These are phyloP conservation scores for Kluyveromyces starmeri DNA, from an alignment of 805 yeast genomes.

Conservation along the genomic window DNA sequence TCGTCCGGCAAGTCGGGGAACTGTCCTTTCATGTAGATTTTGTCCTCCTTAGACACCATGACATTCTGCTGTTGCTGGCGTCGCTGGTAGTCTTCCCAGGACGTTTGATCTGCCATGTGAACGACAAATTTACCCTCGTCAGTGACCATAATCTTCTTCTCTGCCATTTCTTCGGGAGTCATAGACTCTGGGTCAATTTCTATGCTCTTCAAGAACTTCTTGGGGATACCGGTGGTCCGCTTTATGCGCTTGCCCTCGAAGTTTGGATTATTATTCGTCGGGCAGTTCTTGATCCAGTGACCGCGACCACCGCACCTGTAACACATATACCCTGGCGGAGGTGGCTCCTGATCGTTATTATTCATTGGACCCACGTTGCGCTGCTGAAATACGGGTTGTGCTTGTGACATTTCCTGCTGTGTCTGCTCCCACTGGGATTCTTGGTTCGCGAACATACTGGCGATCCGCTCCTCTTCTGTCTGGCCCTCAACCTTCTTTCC, in stretches of 20 bases:
- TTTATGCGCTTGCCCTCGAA: slow-evolving; percentile 89
- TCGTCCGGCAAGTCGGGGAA: slow-evolving; percentile 41
- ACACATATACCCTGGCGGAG: slow-evolving; percentile 95
- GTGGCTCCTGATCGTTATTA: slow-evolving; percentile 47
- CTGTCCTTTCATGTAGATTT: slow-evolving; percentile 39
- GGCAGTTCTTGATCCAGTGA: slow-evolving; percentile 95
- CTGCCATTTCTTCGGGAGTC: slow-evolving; percentile 55
- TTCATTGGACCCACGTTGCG: slow-evolving; percentile 25
- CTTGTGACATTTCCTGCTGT: slow-evolving; percentile 82
- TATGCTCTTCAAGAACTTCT: slow-evolving; percentile 77
- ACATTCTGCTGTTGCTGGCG: slow-evolving; percentile 40
- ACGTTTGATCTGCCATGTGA: slow-evolving; percentile 86
- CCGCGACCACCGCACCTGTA: slow-evolving; percentile 93
- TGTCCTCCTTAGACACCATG: slow-evolving; percentile 32
- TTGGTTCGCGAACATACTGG: slow-evolving; percentile 86
- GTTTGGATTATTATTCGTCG: slow-evolving; percentile 84
- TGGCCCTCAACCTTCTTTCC: slow-evolving; percentile 34
- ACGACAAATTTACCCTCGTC: slow-evolving; percentile 94
- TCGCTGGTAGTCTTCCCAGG: slow-evolving; percentile 84
- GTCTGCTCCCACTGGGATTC: slow-evolving; percentile 92
- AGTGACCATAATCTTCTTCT: slow-evolving; percentile 66
- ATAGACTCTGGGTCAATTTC: slow-evolving; percentile 40
- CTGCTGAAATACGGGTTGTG: slow-evolving; percentile 62
- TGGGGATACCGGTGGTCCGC: slow-evolving; percentile 96
- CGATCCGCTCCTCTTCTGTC: slow-evolving; percentile 81